Conservation (phyloP, 2,329 filamentous ascomycete species). For the Arthrobotrys sinensis region DNA sequence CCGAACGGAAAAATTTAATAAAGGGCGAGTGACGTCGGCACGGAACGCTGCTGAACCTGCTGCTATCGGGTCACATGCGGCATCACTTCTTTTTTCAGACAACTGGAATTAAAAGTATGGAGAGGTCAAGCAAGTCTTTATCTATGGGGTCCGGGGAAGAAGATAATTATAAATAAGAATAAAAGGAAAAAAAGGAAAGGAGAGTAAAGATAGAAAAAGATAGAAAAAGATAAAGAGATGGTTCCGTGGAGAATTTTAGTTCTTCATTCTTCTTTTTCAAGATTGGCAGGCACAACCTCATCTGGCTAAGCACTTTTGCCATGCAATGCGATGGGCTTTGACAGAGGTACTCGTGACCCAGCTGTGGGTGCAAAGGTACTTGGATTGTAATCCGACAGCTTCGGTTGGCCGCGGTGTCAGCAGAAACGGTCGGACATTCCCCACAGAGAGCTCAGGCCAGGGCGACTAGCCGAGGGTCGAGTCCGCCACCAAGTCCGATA, state of each 20-base stretch:
- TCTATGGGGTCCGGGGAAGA: neutral
- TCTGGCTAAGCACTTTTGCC: neutral
- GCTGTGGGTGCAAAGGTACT: constrained; percentile 8
- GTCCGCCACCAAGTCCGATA: constrained; percentile 2
- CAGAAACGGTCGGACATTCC: constrained; percentile 51
- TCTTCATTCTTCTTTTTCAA: neutral
- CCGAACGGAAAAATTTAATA: constrained; percentile 23
- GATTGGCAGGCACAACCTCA: constrained; percentile 20
- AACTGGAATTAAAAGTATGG: neutral
- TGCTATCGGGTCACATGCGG: constrained; percentile 47
- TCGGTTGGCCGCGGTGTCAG: constrained; percentile 53
- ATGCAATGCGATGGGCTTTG: neutral
- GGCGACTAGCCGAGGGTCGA: constrained; percentile 46
- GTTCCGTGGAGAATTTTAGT: neutral
- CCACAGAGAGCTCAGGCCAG: constrained; percentile 35
- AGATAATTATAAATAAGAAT: neutral
- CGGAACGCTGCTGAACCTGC: constrained; percentile 5
- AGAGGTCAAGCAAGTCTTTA: neutral
- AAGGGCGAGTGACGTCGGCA: constrained; percentile 28
- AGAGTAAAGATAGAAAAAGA: neutral
- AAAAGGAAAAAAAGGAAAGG: constrained; percentile 5
- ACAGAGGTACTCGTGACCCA: constrained; percentile 3
- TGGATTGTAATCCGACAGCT: constrained; percentile 11
- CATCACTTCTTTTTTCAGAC: neutral
- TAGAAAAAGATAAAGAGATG: neutral